A percentile compares a stretch with the other conserved stretches of the same genome.
phyloP scores from a whole-genome alignment of 2,329 filamentous ascomycete species.

The Bipolaris oryzae region DNA sequence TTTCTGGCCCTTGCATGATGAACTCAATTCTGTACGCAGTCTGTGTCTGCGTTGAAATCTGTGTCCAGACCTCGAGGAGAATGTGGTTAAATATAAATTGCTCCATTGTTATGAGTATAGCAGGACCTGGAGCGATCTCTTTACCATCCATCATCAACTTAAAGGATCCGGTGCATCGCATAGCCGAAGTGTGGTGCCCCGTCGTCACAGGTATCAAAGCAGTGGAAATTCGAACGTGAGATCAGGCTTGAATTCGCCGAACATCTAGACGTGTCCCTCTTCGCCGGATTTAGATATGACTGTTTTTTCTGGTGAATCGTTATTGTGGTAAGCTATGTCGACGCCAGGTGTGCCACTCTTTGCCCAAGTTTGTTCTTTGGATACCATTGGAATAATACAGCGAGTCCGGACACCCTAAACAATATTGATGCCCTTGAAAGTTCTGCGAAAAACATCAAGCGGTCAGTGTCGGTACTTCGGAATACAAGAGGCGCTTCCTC shows the following conservation, averaged over 20 bases:
- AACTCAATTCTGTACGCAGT: background rate
- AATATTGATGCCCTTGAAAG: background rate
- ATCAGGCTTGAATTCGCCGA: background rate
- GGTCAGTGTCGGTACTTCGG: background rate
- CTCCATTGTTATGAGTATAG: background rate
- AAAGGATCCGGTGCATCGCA: background rate
- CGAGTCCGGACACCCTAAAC: background rate
- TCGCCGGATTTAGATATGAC: background rate
- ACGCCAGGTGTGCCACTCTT: background rate
- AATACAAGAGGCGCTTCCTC: background rate
- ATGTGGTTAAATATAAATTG: background rate
- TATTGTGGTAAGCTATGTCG: background rate
- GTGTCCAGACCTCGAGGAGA: background rate
- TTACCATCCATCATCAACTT: background rate
- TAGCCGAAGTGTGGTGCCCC: background rate
- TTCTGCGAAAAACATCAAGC: background rate
- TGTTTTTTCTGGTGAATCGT: background rate
- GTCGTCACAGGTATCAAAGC: background rate
- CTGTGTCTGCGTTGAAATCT: background rate
- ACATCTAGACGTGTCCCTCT: background rate
- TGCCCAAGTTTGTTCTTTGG: background rate
- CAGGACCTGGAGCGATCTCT: background rate
- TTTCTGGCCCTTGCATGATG: background rate
- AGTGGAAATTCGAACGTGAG: background rate
- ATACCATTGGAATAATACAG: background rate